Base-by-base conservation (phyloP, 352 stramenopile species). In the Phytophthora ramorum region DNA sequence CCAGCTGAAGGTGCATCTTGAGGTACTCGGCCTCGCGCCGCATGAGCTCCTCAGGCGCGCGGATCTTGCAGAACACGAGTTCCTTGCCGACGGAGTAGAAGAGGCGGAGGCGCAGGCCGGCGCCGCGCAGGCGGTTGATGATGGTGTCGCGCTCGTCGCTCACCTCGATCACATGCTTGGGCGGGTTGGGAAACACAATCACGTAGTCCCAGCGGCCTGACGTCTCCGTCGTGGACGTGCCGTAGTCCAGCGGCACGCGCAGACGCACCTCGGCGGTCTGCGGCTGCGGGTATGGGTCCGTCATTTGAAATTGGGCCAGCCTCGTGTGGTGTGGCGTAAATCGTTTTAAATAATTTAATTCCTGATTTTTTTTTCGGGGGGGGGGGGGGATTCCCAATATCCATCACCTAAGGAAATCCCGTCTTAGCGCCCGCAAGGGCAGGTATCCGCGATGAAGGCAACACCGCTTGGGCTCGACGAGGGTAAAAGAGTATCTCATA, bases 51-150 rank as follows among this genome's bases (percentile, higher is more conserved):
- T 94, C 85, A 0, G 82, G 78, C 5, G 82, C 85, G 35, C 87
- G 85, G 58, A 95, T 89, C 72, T 95, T 91, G 71, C 83, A 93
- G 68, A 94, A 92, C 10, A 93, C 79, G 44, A 95, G 70, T 62
- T 90, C 75, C 41, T 76, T 73, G 26, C 72, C 81, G 3, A 82
- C 63, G 6, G 87, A 93, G 55, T 86, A 90, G 71, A 92, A 95
- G 37, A 93, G 79, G 38, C 84, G 83, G 14, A 87, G 84, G 28
- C 83, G 79, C 47, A 96, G 78, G 0, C 86, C 87, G 0, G 84
- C 74, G 9, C 72, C 70, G 40, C 75, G 78, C 40, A 96, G 72
- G 30, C 83, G 83, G 48, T 80, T 76, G 66, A 94, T 82, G 80
- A 96, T 96, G 48, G 76, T 86, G 50, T 94, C 84, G 48, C 83